phyloP scores from a whole-genome alignment of 352 stramenopile genomes.

The Globisporangium yorkense region DNA sequence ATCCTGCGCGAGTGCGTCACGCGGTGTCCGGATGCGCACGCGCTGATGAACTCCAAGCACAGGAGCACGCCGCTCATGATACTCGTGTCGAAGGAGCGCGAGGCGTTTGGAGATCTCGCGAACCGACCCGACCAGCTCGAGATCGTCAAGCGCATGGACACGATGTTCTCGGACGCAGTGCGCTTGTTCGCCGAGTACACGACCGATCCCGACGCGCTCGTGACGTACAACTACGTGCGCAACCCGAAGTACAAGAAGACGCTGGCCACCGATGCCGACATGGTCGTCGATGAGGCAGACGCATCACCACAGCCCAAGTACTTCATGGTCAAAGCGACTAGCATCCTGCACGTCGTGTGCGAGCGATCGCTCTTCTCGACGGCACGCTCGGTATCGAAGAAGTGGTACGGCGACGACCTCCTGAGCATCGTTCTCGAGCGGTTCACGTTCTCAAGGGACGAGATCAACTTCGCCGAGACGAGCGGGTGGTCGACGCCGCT shows the following conservation, averaged over 20 bases:
- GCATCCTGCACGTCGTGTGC: slow-evolving; percentile 4
- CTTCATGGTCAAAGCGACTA: slow-evolving; percentile 1
- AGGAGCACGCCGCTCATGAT: slow-evolving; percentile 41
- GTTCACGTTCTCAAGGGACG: slow-evolving; percentile 5
- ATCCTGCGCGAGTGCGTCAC: slow-evolving; percentile 30
- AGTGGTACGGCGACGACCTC: slow-evolving; percentile 9
- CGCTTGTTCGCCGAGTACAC: slow-evolving; percentile 47
- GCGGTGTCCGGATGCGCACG: slow-evolving; percentile 20
- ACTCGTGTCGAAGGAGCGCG: slow-evolving; percentile 29
- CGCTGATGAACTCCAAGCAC: slow-evolving; percentile 37
- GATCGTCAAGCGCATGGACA: slow-evolving; percentile 17
- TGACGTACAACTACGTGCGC: slow-evolving; percentile 9
- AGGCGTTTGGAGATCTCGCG: slow-evolving; percentile 1
- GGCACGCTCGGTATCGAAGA: neutral
- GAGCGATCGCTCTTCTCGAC: neutral
- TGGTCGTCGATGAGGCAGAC: neutral
- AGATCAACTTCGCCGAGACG: slow-evolving; percentile 3
- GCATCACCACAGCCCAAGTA: neutral
- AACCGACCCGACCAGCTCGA: neutral
- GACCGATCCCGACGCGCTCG: slow-evolving; percentile 22
- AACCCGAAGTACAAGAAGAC: slow-evolving; percentile 6
- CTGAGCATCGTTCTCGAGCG: slow-evolving; percentile 5
- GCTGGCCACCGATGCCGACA: neutral
- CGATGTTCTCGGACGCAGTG: slow-evolving; percentile 32
- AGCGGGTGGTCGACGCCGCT: neutral